Evolutionary conservation across 2,329 filamentous ascomycete species (phyloP).

Genomic region (Chrysosphaeria jannelii): DNA sequence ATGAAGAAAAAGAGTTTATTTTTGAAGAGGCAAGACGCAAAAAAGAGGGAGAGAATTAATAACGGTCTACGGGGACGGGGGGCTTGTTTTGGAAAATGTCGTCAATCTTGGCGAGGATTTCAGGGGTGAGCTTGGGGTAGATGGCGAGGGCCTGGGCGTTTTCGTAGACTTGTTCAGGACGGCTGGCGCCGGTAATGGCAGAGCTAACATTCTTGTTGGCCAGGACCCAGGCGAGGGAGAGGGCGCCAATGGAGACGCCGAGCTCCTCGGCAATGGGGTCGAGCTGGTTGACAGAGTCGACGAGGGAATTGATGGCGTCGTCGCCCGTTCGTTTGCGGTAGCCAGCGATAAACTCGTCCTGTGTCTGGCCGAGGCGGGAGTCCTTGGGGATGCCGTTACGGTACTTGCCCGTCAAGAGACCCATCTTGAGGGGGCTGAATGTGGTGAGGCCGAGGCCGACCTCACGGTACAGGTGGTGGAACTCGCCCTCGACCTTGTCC

Average conservation of each 20-base stretch:
- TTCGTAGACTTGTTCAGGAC: constrained; percentile 26
- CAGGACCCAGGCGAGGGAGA: constrained; percentile 31
- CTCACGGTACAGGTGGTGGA: constrained; percentile 23
- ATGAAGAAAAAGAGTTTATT: too few species aligned
- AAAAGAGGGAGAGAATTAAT: neutral
- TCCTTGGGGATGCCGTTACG: constrained; percentile 29
- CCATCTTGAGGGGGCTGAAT: constrained; percentile 22
- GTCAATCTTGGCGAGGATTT: constrained; percentile 28
- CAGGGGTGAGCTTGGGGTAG: constrained; percentile 24
- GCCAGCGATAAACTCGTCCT: constrained; percentile 23
- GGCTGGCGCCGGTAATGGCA: constrained; percentile 30
- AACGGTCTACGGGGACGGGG: constrained; percentile 11
- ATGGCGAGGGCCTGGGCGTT: constrained; percentile 21
- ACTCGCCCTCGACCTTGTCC: constrained; percentile 20
- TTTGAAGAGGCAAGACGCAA: neutral
- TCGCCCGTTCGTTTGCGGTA: constrained; percentile 22
- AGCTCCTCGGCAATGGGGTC: constrained; percentile 33
- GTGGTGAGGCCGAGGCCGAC: constrained; percentile 21
- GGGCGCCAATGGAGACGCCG: constrained; percentile 21
- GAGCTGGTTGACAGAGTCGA: constrained; percentile 25
- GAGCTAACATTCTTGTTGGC: constrained; percentile 29
- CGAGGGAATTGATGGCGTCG: constrained; percentile 18
- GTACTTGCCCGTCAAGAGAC: constrained; percentile 31
- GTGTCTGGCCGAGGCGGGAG: constrained; percentile 24
- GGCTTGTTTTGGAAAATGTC: constrained; percentile 27